Conservation (phyloP, 495 filamentous ascomycete species). For the Stereocaulon alpinum region DNA sequence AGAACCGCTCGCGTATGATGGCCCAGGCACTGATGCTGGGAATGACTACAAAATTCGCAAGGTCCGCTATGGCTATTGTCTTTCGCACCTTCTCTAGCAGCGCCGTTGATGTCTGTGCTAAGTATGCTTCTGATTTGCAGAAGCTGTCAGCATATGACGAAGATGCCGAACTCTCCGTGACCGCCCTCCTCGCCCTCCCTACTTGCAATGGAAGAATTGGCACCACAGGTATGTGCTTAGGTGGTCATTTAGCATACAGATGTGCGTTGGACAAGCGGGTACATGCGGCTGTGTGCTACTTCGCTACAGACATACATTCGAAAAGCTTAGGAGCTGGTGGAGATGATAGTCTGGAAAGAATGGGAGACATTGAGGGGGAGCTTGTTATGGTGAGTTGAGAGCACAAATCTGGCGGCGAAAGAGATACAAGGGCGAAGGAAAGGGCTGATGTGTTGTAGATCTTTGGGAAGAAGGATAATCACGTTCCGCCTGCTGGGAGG, state of each 20-base stretch:
- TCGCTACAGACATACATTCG: conserved; percentile 84
- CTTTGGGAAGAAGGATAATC: conserved; percentile 80
- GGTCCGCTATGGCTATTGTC: conserved; percentile 28
- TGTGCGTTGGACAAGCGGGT: conserved; percentile 71
- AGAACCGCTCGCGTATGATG: conserved; percentile 77
- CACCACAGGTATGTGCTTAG: conserved; percentile 89
- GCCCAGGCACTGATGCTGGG: conserved; percentile 74
- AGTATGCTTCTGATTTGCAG: conserved; percentile 28
- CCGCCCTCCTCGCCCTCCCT: conserved; percentile 58
- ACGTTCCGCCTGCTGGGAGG: conserved; percentile 75
- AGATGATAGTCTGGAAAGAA: conserved; percentile 54
- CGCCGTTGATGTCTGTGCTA: not conserved
- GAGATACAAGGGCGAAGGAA: conserved; percentile 1
- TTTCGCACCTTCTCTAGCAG: not conserved
- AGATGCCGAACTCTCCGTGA: conserved; percentile 65
- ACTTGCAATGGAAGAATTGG: conserved; percentile 84
- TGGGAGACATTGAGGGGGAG: conserved; percentile 68
- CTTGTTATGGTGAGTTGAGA: conserved; percentile 49
- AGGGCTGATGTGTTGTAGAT: conserved; percentile 33
- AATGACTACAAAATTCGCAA: conserved; percentile 81
- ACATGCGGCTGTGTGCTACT: conserved; percentile 72
- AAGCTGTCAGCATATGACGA: conserved; percentile 83
- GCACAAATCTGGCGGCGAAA: not conserved
- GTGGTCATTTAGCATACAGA: conserved; percentile 80
- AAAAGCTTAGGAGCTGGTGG: conserved; percentile 59